Base-by-base conservation (phyloP, 2,329 filamentous ascomycete species). In the Cucurbitaria berberidis region DNA sequence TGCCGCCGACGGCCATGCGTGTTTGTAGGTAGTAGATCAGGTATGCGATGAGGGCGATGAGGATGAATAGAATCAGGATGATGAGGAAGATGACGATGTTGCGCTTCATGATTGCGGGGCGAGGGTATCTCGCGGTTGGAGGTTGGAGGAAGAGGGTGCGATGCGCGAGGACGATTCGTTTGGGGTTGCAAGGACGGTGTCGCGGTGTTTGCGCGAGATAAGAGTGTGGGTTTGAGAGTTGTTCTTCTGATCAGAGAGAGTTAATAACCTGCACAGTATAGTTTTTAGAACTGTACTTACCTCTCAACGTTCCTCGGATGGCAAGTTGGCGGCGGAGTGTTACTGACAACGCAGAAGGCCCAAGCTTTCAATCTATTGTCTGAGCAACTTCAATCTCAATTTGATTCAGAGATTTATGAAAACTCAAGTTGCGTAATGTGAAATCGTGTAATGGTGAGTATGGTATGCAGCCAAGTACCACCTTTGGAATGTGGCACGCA, bases 31-130 rank as follows among this genome's bases (percentile, higher is more conserved):
- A 78, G 74, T 79, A 82, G 68, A 82, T 81, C 39, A 73, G 59
- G 69, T 81, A 81, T 40, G 74, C 80, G 69, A 81, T 79, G 24
- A 79, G 65, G 26, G 76, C 77, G 46, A 81, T 77, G 45, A 81
- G 73, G 65, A 81, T 73, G 74, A 82, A 81, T 64, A 82, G 79
- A 69, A 81, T 76, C 63, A 82, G 75, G 69, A 82, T 77, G 70
- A 82, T 81, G 64, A 80, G 72, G 70, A 79, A 79, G 73, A 82
- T 80, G 73, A 80, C 78, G 59, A 82, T 72, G 72, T 82, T 82
- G 71, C 78, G 78, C 70, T 80, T 72, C 79, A 82, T 82, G 40
- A 45, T 77, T 55, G 53, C 44, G 30, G 13, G n/a, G n/a, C n/a
- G n/a, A n/a, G n/a, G n/a, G n/a, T n/a, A n/a, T n/a, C n/a, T 26